Conservation (phyloP, 345 rosid genomes). For the Pistacia atlantica region DNA sequence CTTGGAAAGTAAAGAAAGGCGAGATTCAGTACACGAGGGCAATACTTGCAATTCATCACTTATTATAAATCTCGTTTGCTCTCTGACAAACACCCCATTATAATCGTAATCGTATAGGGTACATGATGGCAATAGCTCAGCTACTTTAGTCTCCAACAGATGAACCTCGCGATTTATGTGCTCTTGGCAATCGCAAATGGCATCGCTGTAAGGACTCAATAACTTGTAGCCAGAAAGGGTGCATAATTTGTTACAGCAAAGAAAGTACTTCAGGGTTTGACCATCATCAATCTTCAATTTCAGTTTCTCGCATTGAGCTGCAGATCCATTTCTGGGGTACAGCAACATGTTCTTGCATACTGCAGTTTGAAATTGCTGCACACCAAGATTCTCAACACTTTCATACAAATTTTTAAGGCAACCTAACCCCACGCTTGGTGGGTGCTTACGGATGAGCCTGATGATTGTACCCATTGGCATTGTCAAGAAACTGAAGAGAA, state of each 20-base stretch:
- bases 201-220: background rate
- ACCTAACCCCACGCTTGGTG: background rate
- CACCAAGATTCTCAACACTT: conserved; percentile 25
- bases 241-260: background rate
- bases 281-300: conserved; percentile 15
- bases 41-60: conserved; percentile 22
- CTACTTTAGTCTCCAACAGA: background rate
- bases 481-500: conserved; percentile 35
- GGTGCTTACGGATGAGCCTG: background rate
- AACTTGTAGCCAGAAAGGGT: background rate
- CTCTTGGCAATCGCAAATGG: conserved; percentile 12
- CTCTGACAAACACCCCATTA: conserved; percentile 24
- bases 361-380: background rate
- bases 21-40: conserved; percentile 12
- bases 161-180: background rate
- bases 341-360: conserved; percentile 27
- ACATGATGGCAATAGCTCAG: no score
- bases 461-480: conserved; percentile 26
- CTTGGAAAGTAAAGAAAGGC: conserved; percentile 16
- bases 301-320: conserved; percentile 11
- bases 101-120: no score
- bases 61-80: background rate
- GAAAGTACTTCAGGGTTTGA: background rate
- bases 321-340: conserved; percentile 17
- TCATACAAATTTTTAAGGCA: conserved; percentile 25